Evolutionary conservation across 306 rosid species (phyloP).

Genomic region (Malus sieversii): DNA sequence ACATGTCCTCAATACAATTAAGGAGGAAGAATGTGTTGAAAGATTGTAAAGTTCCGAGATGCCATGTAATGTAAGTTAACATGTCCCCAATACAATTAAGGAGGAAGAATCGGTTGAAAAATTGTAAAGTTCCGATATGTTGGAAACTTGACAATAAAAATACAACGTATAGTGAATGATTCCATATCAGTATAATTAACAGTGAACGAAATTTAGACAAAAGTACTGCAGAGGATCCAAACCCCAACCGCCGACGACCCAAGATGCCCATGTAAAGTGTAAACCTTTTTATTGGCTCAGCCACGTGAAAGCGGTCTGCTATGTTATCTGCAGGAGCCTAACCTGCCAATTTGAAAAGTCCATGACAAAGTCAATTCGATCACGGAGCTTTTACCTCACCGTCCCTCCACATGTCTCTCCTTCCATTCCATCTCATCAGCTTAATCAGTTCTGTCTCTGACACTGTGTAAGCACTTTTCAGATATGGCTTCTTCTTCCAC

Average conservation of each 20-base stretch:
- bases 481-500: slow-evolving; percentile 46
- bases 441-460: neutral
- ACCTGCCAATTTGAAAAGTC: neutral
- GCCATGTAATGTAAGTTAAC: too few relatives aligned
- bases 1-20: too few relatives aligned
- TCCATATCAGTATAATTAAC: neutral
- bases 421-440: neutral
- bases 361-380: neutral
- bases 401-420: neutral
- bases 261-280: neutral
- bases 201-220: neutral
- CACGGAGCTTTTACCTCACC: neutral
- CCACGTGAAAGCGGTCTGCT: slow-evolving; percentile 14
- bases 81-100: too few relatives aligned
- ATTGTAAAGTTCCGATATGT: neutral
- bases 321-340: neutral
- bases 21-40: too few relatives aligned
- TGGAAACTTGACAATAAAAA: neutral
- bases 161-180: neutral
- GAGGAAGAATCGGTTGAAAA: too few relatives aligned
- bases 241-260: slow-evolving; percentile 35
- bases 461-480: neutral
- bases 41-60: too few relatives aligned
- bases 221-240: neutral
- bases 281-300: neutral